phyloP scores from a whole-genome alignment of 495 filamentous ascomycete species.

The Elaphomyces granulatus region DNA sequence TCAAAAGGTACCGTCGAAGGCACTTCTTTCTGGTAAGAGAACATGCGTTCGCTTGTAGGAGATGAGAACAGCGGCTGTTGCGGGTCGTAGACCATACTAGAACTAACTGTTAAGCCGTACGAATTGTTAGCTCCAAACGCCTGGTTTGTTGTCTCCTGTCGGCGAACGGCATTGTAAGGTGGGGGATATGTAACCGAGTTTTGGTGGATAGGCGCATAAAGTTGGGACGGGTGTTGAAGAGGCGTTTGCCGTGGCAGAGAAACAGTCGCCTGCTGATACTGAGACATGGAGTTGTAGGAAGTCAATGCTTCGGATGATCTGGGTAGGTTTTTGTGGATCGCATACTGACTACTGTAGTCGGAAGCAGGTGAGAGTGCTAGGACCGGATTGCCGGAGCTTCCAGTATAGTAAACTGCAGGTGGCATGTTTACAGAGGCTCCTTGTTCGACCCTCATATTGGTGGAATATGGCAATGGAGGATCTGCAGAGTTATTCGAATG shows the following conservation, averaged over 20 bases:
- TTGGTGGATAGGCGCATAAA: slow-evolving; percentile 5
- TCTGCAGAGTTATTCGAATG: neutral
- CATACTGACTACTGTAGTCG: neutral
- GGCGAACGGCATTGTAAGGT: slow-evolving; percentile 1
- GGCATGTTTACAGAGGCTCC: neutral
- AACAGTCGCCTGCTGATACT: neutral
- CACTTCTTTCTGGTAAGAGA: neutral
- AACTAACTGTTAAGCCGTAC: neutral
- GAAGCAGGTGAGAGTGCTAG: neutral
- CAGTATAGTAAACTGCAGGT: neutral
- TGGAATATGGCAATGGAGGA: neutral
- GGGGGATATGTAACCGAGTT: slow-evolving; percentile 9
- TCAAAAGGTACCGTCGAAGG: neutral
- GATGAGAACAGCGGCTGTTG: slow-evolving; percentile 1
- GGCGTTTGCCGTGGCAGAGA: neutral
- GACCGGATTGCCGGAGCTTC: neutral
- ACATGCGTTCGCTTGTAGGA: neutral
- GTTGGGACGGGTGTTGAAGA: neutral
- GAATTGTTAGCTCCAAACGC: neutral
- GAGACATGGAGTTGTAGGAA: slow-evolving; percentile 2
- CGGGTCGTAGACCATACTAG: neutral
- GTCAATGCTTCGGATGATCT: neutral
- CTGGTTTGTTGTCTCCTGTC: neutral
- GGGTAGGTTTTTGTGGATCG: neutral
- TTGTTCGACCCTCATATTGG: neutral